Conservation (phyloP, 2,329 filamentous ascomycete genomes). For the Alternaria sp. region DNA sequence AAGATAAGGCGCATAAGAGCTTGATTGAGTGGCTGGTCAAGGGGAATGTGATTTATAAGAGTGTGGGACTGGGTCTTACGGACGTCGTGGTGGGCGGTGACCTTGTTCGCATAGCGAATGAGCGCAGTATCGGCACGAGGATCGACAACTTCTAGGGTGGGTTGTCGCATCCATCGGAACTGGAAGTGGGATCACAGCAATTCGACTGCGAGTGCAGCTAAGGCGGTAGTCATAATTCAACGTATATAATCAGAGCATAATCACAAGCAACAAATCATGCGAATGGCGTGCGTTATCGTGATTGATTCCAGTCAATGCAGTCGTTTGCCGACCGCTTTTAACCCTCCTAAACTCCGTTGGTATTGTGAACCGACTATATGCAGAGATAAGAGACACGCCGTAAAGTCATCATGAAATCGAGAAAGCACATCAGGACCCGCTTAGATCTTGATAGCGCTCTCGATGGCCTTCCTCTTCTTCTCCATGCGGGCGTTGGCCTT, state of each 20-base stretch:
- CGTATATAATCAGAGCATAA: neutral
- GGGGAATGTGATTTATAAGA: conserved; percentile 73
- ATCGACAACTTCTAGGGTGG: conserved; percentile 54
- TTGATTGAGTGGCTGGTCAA: conserved; percentile 65
- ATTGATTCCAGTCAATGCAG: conserved; percentile 47
- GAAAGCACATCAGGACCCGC: conserved; percentile 33
- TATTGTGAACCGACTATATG: conserved; percentile 49
- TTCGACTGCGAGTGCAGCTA: conserved; percentile 15
- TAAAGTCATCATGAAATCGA: conserved; percentile 40
- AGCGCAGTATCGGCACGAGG: conserved; percentile 61
- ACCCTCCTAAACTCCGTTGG: conserved; percentile 49
- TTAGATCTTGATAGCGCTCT: conserved; percentile 98
- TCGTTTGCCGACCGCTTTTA: conserved; percentile 43
- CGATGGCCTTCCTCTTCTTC: conserved; percentile 95
- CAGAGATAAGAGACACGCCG: conserved; percentile 50
- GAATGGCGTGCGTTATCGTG: conserved; percentile 41
- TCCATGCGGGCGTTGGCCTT: conserved; percentile 81
- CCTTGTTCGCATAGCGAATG: conserved; percentile 62
- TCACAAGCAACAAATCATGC: conserved; percentile 29
- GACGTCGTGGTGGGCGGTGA: conserved; percentile 69
- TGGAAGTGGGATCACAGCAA: neutral
- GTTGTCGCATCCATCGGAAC: neutral
- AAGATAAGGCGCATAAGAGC: conserved; percentile 45
- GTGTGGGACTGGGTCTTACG: conserved; percentile 71
- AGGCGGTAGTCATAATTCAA: neutral